Evolutionary conservation across 352 stramenopile genomes (phyloP), one percentile per base, ranked within the genome.

Genomic region (Pythium phragmitis): DNA sequence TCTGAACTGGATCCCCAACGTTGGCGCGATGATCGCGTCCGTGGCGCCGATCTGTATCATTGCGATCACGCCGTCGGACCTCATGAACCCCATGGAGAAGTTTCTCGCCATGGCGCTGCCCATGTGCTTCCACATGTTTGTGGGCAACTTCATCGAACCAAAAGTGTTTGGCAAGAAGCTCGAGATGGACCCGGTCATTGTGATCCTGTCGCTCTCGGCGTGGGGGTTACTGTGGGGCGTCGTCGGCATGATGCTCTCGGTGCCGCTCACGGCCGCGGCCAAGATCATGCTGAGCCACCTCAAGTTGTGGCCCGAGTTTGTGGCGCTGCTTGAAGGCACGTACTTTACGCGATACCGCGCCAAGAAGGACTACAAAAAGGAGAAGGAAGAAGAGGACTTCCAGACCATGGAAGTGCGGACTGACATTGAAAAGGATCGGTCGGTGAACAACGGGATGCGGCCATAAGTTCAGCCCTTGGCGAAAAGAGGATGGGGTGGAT

Each of bases 41-140:
- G 70, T 94, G 52, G 67, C 74, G 21, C 87, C 87, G 13, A 88
- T 96, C 46, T 87, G 79, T 63, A 96, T 96, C 72, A 96, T 96
- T 55, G 81, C 82, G 6, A 96, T 96, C 69, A 94, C 87, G 23
- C 87, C 87, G 14, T 75, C 74, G 21, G 72, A 91, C 33, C 50
- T 96, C 26, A 96, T 96, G 87, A 94, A 89, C 65, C 82, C 85
- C 17, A 94, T 96, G 85, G 85, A 96, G 60, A 96, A 96, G 70
- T 92, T 96, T 66, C 54, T 96, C 23, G 87, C 87, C 7, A 90
- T 96, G 67, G 66, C 79, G 33, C 65, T 96, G 56, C 87, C 87
- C 8, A 94, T 92, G 83, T 91, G 78, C 60, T 94, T 96, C 65
- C 87, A 96, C 77, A 90, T 91, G 80, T 94, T 96, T 63, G 84